A percentile compares a stretch with the other conserved stretches of the same genome.
Conservation (phyloP, 805 yeast species). For the Torulaspora quercuum region DNA sequence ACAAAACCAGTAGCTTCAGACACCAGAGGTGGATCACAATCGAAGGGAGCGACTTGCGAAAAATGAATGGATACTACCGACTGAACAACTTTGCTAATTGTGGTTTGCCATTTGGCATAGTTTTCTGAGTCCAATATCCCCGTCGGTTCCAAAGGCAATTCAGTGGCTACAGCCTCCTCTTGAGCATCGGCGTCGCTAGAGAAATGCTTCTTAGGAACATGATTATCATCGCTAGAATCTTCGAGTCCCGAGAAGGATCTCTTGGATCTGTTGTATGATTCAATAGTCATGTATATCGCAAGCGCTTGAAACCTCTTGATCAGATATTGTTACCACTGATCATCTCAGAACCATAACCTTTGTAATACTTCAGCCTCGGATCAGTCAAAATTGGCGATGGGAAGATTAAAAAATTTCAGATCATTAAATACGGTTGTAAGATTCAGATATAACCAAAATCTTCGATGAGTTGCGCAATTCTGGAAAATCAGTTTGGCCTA, state of each 20-base stretch:
- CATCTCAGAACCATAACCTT: background rate
- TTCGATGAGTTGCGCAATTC: constrained; percentile 1
- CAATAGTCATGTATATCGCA: constrained; percentile 7
- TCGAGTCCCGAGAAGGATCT: constrained; percentile 19
- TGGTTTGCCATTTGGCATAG: constrained; percentile 65
- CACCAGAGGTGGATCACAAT: constrained; percentile 74
- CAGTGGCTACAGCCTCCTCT: constrained; percentile 10
- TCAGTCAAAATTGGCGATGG: constrained; percentile 3
- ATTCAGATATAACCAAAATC: background rate
- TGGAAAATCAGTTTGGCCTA: too few species aligned
- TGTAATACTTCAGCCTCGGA: background rate
- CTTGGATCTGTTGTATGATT: constrained; percentile 9
- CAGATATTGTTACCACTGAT: background rate
- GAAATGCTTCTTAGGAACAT: constrained; percentile 1
- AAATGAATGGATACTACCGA: constrained; percentile 88
- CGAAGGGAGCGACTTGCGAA: constrained; percentile 81
- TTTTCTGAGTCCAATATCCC: constrained; percentile 20
- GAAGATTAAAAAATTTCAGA: constrained; percentile 11
- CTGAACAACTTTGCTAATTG: constrained; percentile 76
- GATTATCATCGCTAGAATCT: constrained; percentile 5
- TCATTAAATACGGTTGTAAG: constrained; percentile 11
- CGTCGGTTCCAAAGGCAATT: constrained; percentile 18
- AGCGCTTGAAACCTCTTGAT: background rate
- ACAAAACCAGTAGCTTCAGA: constrained; percentile 96
- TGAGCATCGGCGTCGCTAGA: constrained; percentile 4